Evolutionary conservation across 176 grass and related monocot genomes (phyloP), one percentile per base, ranked within the genome.

Genomic region (Puccinellia tenuiflora): DNA sequence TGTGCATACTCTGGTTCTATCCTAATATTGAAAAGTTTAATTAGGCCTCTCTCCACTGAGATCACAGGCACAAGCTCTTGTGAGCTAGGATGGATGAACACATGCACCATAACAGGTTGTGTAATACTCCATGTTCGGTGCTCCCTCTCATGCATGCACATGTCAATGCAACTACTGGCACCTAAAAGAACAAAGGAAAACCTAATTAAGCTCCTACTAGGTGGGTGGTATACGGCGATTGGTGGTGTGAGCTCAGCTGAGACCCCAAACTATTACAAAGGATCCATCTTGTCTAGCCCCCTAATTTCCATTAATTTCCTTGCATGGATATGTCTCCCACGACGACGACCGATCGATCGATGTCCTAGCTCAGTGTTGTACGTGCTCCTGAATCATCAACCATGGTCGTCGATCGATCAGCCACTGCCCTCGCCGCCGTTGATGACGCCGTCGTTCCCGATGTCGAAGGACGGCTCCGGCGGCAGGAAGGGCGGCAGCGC

Each of bases 401-500:
- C 11, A 11, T 67, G 17, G 2, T 39, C n/a, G n/a, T n/a, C n/a
- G n/a, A n/a, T n/a, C 5, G 45, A 4, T 42, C 25, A 64, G 72
- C 54, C 72, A 61, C 61, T 67, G 48, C 4, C 50, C 13, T 5
- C 14, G 40, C 50, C 79, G 60, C 47, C 35, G 5, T 20, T 28
- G 21, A 2, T 54, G 48, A 18, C 40, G 11, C 17, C 43, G 31
- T 61, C 68, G 46, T 13, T 20, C 20, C 31, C 25, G 75, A 22
- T 82, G 51, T 63, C 56, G 51, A 60, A 52, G 22, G 59, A 48
- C 57, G 82, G 43, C 11, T 71, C 45, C 0, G 87, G 68, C 34
- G 85, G 83, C 12, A 83, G 55, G 55, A 99, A 83, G 3, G 88
- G 90, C 16, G 93, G 91, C 42, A 96, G 81, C 9, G 83, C 83